Base-by-base conservation (phyloP, 305 asterid species). In the Caryopteris hybrid region DNA sequence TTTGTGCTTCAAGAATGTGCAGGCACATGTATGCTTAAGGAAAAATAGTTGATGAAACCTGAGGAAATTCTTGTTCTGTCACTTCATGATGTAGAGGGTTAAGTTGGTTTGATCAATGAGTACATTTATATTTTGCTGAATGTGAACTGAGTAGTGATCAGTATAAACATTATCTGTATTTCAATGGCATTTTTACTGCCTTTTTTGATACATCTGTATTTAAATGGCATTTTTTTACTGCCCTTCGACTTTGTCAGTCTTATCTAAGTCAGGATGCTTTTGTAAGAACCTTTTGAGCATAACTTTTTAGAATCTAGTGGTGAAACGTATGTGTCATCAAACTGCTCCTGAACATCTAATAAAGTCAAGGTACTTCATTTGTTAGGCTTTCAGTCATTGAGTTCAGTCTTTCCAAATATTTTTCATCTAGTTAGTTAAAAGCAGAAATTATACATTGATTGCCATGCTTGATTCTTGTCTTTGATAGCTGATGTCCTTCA, bases 1-100 rank as follows among this genome's bases (percentile, higher is more conserved):
- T n/a, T n/a, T n/a, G n/a, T n/a, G n/a, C n/a, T n/a, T n/a, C n/a
- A n/a, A n/a, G n/a, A n/a, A n/a, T n/a, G n/a, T 47, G 13, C 11
- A 64, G n/a, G 7, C 31, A 18, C 17, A 5, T 11, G 33, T 18
- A 18, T 29, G 42, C 8, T 0, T 42, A 18, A 17, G 53, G 29
- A 54, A 8, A 46, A 23, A 7, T 47, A 17, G 31, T 23, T 41
- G 54, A 38, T 34, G 17, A 23, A 61, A 31, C 51, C 21, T 14
- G 5, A 50, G 36, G 21, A 43, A 39, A 61, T 12, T 18, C 64
- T 27, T 51, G 47, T 22, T 43, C 31, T 61, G 47, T 61, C 46
- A 22, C 56, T 61, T 34, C 11, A 38, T n/a, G 52, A 59, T 51
- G 47, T 31, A 43, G 54, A 68, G 69, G 59, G 5, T 51, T n/a